These are phyloP conservation scores for Marasmius tenuissimus DNA, from an alignment of 1,284 basidiomycete species.

Conservation along the genomic window DNA sequence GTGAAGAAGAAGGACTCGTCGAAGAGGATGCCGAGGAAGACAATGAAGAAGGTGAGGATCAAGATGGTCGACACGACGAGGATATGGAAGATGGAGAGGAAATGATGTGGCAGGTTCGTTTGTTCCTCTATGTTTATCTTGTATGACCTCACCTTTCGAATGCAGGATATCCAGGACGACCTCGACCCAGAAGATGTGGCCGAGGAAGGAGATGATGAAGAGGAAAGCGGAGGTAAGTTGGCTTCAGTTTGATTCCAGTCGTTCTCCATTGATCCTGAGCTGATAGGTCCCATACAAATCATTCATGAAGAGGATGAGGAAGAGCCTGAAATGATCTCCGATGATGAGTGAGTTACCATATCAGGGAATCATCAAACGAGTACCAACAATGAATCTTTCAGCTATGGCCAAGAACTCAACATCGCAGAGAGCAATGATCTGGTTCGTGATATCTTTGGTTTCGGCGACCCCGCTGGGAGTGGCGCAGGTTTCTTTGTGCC, in stretches of 20 bases:
- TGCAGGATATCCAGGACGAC: slow-evolving; percentile 58
- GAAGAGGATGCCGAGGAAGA: slow-evolving; percentile 58
- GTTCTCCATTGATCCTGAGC: slow-evolving; percentile 11
- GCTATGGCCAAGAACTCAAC: slow-evolving; percentile 51
- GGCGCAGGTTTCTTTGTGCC: slow-evolving; percentile 54
- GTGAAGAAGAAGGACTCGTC: slow-evolving; percentile 41
- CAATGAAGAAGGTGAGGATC: slow-evolving; percentile 57
- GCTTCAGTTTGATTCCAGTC: neutral
- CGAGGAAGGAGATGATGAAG: slow-evolving; percentile 56
- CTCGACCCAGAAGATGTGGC: slow-evolving; percentile 48
- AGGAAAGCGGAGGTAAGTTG: slow-evolving; percentile 44
- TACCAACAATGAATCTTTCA: slow-evolving; percentile 20
- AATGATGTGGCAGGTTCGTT: slow-evolving; percentile 73
- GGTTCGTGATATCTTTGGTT: slow-evolving; percentile 52
- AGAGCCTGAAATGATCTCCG: slow-evolving; percentile 70
- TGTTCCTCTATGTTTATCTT: neutral
- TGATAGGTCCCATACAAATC: slow-evolving; percentile 50
- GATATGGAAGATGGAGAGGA: slow-evolving; percentile 50
- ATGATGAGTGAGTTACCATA: slow-evolving; percentile 55
- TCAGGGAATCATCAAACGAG: neutral
- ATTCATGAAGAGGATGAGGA: slow-evolving; percentile 57
- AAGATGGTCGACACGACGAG: slow-evolving; percentile 35
- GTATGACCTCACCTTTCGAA: slow-evolving; percentile 2
- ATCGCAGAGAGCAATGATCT: slow-evolving; percentile 40
- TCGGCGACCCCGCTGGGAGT: slow-evolving; percentile 47